Conservation (phyloP, 75 land plant genomes). For the Chamaecyparis obtusa region DNA sequence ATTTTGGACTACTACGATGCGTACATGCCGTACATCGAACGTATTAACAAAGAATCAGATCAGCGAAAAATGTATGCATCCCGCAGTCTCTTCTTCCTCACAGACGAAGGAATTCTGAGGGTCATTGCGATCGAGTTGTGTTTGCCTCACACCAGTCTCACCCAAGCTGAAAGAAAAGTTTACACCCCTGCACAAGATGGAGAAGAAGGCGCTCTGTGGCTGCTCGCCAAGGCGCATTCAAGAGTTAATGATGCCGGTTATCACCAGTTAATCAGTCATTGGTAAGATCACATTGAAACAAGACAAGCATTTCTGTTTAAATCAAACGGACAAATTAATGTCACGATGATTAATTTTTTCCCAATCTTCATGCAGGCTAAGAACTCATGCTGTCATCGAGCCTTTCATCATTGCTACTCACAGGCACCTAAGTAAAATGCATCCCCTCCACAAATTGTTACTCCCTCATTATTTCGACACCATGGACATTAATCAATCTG, state of each 20-base stretch:
- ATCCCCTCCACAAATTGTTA: constrained; percentile 24
- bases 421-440: constrained; percentile 28
- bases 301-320: background rate
- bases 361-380: constrained; percentile 19
- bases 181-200: constrained; percentile 40
- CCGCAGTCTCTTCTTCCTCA: constrained; percentile 24
- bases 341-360: background rate
- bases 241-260: constrained; percentile 15
- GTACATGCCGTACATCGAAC: constrained; percentile 23
- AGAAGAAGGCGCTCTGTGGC: constrained; percentile 31
- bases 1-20: constrained; percentile 28
- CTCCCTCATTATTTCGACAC: constrained; percentile 35
- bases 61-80: constrained; percentile 24
- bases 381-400: constrained; percentile 32
- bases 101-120: constrained; percentile 14
- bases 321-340: background rate
- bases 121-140: constrained; percentile 33
- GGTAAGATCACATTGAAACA: constrained; percentile 4
- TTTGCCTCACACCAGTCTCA: constrained; percentile 18
- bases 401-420: constrained; percentile 41
- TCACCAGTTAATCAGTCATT: constrained; percentile 27
- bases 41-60: constrained; percentile 24
- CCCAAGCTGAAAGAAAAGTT: constrained; percentile 35
- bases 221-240: constrained; percentile 19
- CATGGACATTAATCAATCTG: constrained; percentile 36